Percentiles rank a stretch among this genome's conserved stretches.
These are phyloP conservation scores for Arthrobotrys sphaeroides DNA, from an alignment of 2,329 filamentous ascomycete genomes.

Conservation along the genomic window DNA sequence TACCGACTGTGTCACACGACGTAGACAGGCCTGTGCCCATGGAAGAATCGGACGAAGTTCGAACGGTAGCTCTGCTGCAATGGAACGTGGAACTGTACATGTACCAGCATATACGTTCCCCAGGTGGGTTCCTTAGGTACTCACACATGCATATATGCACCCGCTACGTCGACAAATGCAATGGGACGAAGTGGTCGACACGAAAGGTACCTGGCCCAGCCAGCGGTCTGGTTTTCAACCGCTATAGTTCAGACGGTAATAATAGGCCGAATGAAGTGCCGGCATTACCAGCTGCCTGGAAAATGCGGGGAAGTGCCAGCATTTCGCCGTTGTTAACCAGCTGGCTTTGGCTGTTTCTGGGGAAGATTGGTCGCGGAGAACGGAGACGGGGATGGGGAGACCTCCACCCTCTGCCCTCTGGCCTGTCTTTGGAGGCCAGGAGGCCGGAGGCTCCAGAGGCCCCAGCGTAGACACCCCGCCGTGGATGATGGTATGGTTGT, in stretches of 20 bases:
- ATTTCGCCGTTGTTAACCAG: conserved; percentile 13
- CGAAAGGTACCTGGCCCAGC: conserved; percentile 11
- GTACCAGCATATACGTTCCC: too few species aligned
- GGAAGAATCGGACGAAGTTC: conserved; percentile 18
- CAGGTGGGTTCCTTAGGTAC: too few species aligned
- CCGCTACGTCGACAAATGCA: not conserved
- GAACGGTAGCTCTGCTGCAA: conserved; percentile 28
- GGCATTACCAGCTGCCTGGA: conserved; percentile 52
- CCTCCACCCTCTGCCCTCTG: too few species aligned
- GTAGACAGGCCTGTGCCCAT: conserved; percentile 30
- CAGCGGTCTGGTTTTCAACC: conserved; percentile 11
- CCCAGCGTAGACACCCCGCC: too few species aligned
- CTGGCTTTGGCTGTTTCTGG: conserved; percentile 5
- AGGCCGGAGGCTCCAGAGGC: too few species aligned
- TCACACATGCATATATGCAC: too few species aligned
- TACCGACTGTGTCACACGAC: conserved; percentile 39
- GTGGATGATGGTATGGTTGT: too few species aligned
- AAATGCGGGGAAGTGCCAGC: conserved; percentile 51
- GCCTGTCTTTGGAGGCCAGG: too few species aligned
- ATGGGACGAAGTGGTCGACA: too few species aligned
- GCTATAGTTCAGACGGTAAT: conserved; percentile 51
- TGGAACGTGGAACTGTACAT: conserved; percentile 29
- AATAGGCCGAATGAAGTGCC: conserved; percentile 49
- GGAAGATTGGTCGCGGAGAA: conserved; percentile 35
- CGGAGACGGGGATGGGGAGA: conserved; percentile 51